Base-by-base conservation (phyloP, 2,329 filamentous ascomycete species). In the Berkeleyomyces basicola region DNA sequence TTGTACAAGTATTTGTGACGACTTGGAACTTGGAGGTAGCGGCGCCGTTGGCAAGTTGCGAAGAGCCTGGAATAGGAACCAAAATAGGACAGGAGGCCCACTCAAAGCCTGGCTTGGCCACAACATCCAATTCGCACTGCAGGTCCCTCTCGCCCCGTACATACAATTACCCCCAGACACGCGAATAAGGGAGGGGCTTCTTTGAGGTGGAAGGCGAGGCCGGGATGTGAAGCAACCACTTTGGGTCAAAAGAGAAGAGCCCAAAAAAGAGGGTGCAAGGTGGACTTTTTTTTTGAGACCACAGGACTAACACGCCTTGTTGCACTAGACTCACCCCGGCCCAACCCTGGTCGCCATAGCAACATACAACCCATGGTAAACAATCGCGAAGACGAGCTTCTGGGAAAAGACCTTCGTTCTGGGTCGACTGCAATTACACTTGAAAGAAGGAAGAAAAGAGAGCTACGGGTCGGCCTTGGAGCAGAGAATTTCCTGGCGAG, bases 341-440 rank as follows among this genome's bases (percentile, higher is more conserved):
- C 14, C 11, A 55, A 23, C 23, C 23, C 23, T 23, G 23, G 36
- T 59, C 40, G 39, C 58, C 42, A 59, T 59, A 3, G 58, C 58
- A 59, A 59, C 58, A 37, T 9, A 16, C 42, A 37, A 14, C 42
- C 40, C 9, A 59, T 23, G 46, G 23, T 59, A 59, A 59, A 59
- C 58, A 59, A 55, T 59, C 58, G 58, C 58, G 58, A 59, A 11
- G 46, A 51, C 46, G 46, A 31, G 46, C 42, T 58, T n/a, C 7
- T 44, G 58, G 44, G 11, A 9, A 59, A 43, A 59, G 31, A 37
- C n/a, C 57, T 14, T 59, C 58, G 36, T 59, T 59, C 46, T 44
- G 58, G 44, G 36, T 3, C 7, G 16, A 46, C 42, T 59, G 58
- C 42, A 59, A 59, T 59, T 59, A 59, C 33, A 59, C 58, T 31